These are phyloP conservation scores for Cordyceps javanica DNA, from an alignment of 2,329 filamentous ascomycete species.

Conservation along the genomic window DNA sequence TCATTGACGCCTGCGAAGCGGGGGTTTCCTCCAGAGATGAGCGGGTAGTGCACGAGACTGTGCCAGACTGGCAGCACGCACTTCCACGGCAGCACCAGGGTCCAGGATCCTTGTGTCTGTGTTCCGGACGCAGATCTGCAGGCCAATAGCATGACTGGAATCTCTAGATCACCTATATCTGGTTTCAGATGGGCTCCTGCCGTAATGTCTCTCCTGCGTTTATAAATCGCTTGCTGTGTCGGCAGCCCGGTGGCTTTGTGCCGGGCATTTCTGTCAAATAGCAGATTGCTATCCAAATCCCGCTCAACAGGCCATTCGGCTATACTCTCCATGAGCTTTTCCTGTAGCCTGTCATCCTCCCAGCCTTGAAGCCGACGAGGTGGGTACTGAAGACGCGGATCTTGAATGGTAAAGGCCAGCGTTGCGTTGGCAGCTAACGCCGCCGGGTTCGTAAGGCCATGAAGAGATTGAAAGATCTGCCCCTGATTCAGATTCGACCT, in stretches of 20 bases:
- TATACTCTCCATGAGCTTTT: slow-evolving; percentile 51
- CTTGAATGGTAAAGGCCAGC: slow-evolving; percentile 65
- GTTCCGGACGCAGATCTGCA: slow-evolving; percentile 42
- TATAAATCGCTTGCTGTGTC: slow-evolving; percentile 75
- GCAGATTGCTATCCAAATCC: slow-evolving; percentile 35
- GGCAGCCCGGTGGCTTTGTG: slow-evolving; percentile 60
- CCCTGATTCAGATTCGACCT: slow-evolving; percentile 33
- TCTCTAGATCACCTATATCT: slow-evolving; percentile 59
- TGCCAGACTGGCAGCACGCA: slow-evolving; percentile 85
- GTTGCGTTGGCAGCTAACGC: slow-evolving; percentile 64
- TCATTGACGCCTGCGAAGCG: slow-evolving; percentile 79
- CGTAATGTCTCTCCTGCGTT: slow-evolving; percentile 57
- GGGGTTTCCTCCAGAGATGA: slow-evolving; percentile 73
- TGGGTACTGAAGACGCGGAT: slow-evolving; percentile 76
- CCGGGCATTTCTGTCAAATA: slow-evolving; percentile 66
- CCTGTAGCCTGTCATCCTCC: slow-evolving; percentile 29
- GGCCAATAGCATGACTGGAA: slow-evolving; percentile 68
- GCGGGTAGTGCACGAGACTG: slow-evolving; percentile 72
- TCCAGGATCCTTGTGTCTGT: slow-evolving; percentile 67
- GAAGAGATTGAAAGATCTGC: slow-evolving; percentile 44
- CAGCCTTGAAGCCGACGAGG: slow-evolving; percentile 49
- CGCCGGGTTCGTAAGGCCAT: slow-evolving; percentile 59
- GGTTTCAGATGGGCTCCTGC: slow-evolving; percentile 58
- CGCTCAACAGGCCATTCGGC: slow-evolving; percentile 62
- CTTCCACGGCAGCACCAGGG: slow-evolving; percentile 81